phyloP scores from a whole-genome alignment of 2,329 filamentous ascomycete genomes.

The Xylaria sp. region DNA sequence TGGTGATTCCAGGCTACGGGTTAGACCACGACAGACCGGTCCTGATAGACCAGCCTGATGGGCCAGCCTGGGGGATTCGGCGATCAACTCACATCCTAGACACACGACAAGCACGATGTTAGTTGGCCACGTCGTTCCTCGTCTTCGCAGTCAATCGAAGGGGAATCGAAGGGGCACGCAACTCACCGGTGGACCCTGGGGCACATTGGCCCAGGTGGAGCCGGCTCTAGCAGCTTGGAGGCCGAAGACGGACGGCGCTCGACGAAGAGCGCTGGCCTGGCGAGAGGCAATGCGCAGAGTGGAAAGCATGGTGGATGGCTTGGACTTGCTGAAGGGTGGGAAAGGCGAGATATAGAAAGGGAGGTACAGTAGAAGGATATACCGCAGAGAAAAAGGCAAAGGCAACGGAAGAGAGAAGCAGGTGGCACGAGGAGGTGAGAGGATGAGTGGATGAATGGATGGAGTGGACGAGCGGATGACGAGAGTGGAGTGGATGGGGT shows the following conservation, averaged over 20 bases:
- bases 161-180: slow-evolving; percentile 30
- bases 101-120: slow-evolving; percentile 2
- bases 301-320: slow-evolving; percentile 56
- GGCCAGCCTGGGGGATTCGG: background rate
- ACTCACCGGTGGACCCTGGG: slow-evolving; percentile 87
- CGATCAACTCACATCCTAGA: slow-evolving; percentile 47
- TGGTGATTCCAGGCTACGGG: background rate
- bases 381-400: no score
- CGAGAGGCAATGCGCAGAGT: slow-evolving; percentile 60
- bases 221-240: slow-evolving; percentile 58
- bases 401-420: background rate
- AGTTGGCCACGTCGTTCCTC: slow-evolving; percentile 17
- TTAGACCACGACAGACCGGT: no score
- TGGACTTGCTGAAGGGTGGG: background rate
- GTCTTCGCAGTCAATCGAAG: background rate
- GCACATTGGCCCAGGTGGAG: slow-evolving; percentile 89
- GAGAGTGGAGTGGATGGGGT: background rate
- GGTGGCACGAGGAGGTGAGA: background rate
- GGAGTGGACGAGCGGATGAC: background rate
- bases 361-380: background rate
- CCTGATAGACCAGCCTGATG: background rate
- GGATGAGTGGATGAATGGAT: background rate
- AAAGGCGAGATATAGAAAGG: background rate
- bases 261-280: slow-evolving; percentile 48
- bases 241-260: slow-evolving; percentile 46